Evolutionary conservation across 2,329 filamentous ascomycete genomes (phyloP), one percentile per base, ranked within the genome.

Genomic region (Macrophomina pseudophaseolina): DNA sequence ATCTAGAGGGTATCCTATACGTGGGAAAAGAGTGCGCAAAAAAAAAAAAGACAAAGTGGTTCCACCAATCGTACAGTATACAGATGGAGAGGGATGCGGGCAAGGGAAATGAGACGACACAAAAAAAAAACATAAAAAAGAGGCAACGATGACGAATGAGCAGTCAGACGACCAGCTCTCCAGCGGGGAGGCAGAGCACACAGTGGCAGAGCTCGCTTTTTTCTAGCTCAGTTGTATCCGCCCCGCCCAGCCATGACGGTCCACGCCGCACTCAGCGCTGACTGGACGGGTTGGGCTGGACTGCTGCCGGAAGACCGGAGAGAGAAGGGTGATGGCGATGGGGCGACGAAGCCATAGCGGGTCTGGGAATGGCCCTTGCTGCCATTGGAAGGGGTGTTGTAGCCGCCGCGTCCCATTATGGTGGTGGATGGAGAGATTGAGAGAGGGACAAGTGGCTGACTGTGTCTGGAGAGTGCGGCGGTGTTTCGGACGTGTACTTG

Each of bases 181-280:
- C 28, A 33, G 33, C 28, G 49, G 28, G n/a, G 11, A 12, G 12
- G 11, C 14, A 30, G 42, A 16, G 16, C 8, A 32, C 11, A 48
- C 5, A 14, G 49, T 11, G 48, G 48, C 48, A 14, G 49, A 33
- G 28, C 35, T 8, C 23, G 23, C 23, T 38, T 38, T 44, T 60
- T 18, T 11, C 42, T 30, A 28, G 35, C 18, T 69, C 66, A 73
- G 65, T 74, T 74, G 67, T 74, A 74, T 8, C 72, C 72, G 52
- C 70, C 72, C 18, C 71, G 52, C 16, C 62, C 64, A 28, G 65
- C 53, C 64, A 63, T 64, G 18, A 52, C 30, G 14, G 35, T n/a
- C 53, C 52, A 23, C 11, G 54, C 18, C 33, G 59, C 49, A 18
- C 44, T 32, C 8, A 64, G 4, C 9, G 52, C 52, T 30, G 64